phyloP scores from a whole-genome alignment of 805 yeast genomes.

The Kregervanrija fluxuum region DNA sequence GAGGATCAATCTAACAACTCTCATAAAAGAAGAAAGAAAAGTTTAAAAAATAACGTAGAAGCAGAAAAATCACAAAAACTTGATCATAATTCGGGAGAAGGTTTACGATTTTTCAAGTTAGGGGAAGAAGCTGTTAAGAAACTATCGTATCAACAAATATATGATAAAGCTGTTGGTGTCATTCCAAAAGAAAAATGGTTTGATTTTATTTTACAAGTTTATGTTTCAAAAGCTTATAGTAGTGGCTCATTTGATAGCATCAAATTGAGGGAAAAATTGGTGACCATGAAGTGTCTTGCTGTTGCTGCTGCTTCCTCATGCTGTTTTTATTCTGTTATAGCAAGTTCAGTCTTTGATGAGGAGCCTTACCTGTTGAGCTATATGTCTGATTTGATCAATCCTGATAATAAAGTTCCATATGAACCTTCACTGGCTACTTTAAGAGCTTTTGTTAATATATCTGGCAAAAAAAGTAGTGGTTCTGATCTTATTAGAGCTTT shows the following conservation, averaged over 20 bases:
- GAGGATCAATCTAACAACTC: neutral
- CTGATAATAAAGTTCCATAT: slow-evolving; percentile 48
- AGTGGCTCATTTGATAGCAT: slow-evolving; percentile 43
- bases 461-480: slow-evolving; percentile 63
- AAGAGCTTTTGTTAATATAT: slow-evolving; percentile 60
- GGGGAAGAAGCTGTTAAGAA: slow-evolving; percentile 51
- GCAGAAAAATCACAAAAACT: neutral
- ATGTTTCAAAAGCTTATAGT: slow-evolving; percentile 68
- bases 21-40: slow-evolving; percentile 10
- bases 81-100: slow-evolving; percentile 27
- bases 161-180: slow-evolving; percentile 47
- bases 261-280: slow-evolving; percentile 48
- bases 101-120: slow-evolving; percentile 44
- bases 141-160: slow-evolving; percentile 52
- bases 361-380: slow-evolving; percentile 67
- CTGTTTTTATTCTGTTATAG: slow-evolving; percentile 49
- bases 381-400: slow-evolving; percentile 64
- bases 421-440: slow-evolving; percentile 54
- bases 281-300: slow-evolving; percentile 59
- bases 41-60: slow-evolving; percentile 9
- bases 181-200: slow-evolving; percentile 61
- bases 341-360: slow-evolving; percentile 59
- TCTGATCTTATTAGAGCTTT: slow-evolving; percentile 69
- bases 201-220: slow-evolving; percentile 53
- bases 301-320: slow-evolving; percentile 56